Base-by-base conservation (phyloP, 257 asterid species). In the Verbena officinalis region DNA sequence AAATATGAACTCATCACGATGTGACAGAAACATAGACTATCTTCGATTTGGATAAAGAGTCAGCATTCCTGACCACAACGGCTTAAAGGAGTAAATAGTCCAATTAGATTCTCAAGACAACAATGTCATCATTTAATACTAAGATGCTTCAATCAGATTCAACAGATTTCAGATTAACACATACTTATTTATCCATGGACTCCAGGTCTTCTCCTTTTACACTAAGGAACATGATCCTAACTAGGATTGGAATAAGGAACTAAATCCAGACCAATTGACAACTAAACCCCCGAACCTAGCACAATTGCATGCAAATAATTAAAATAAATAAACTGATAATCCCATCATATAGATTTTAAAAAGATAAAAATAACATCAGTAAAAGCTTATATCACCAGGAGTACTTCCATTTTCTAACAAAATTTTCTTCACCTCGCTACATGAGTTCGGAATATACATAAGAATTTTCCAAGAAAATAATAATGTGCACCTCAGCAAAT, bases 401-500 rank as follows among this genome's bases (percentile, higher is more conserved):
- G 48, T 8, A 46, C 55, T 38, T 55, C 24, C 9, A n/a, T 50
- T 57, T 64, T 4, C 45, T 12, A 9, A 24, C 16, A 16, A 38
- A 3, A 39, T 27, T 24, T 13, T 30, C 22, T 46, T 61, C 6
- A 22, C 15, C 0, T 27, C 16, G n/a, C 27, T 61, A 65, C 34
- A 58, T 57, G 46, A 60, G 64, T 67, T 44, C 40, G 50, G 50
- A 46, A 70, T 46, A 33, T 34, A 51, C 31, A 57, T 6, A 51
- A 23, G 40, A 19, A 27, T 34, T 3, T 58, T 34, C 55, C 62
- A 60, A 55, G 44, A 67, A 73, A 69, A 68, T 12, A 45, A 31
- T 56, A 64, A 22, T 64, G 65, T 50, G 67, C 79, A 94, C 99
- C 97, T 94, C 88, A 49, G 97, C 86, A 73, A 80, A 94, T 71